Base-by-base conservation (phyloP, 2,329 filamentous ascomycete genomes). In the Claviceps purpurea region DNA sequence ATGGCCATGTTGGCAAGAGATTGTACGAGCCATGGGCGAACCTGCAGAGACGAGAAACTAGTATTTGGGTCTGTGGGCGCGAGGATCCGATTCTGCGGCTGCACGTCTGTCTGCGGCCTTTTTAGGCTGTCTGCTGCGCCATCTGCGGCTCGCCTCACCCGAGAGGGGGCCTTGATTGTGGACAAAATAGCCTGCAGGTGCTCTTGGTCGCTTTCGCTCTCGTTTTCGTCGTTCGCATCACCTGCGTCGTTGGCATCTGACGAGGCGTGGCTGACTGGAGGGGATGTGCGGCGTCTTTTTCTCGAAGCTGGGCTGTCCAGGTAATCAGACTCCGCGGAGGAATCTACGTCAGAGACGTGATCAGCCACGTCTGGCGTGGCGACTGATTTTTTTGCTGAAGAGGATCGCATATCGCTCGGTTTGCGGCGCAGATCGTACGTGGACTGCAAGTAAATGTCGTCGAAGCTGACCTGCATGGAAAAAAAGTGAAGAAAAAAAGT, bases 21-120 rank as follows among this genome's bases (percentile, higher is more conserved):
- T 55, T 84, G 80, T 2, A 94, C 83, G 4, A 98, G 81, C 93
- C 93, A 98, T 65, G 87, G 88, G 40, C 81, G 78, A 45, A 95
- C 82, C 49, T 79, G 73, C 50, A 96, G 70, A 11, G 81, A 78
- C 18, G 82, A 78, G 64, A 95, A 95, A 8, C 78, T 85, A 18
- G 77, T 71, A 63, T 81, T 75, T 47, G 71, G 69, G 59, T 81
- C 76, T 24, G 72, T 73, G 13, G 78, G 76, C 3, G 76, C 78
- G 48, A 72, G 66, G 52, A 77, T 70, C 26, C 64, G 59, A 50
- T 63, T 67, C 49, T 60, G 61, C 22, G 62, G 51, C n/a, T 57
- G 43, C 10, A 55, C 41, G 54, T 42, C 53, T 41, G 58, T 51
- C 52, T 56, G 54, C 38, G 55, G 52, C 41, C 52, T 49, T 24